Conservation (phyloP, 2,329 filamentous ascomycete species). For the Elsinoe fawcettii region DNA sequence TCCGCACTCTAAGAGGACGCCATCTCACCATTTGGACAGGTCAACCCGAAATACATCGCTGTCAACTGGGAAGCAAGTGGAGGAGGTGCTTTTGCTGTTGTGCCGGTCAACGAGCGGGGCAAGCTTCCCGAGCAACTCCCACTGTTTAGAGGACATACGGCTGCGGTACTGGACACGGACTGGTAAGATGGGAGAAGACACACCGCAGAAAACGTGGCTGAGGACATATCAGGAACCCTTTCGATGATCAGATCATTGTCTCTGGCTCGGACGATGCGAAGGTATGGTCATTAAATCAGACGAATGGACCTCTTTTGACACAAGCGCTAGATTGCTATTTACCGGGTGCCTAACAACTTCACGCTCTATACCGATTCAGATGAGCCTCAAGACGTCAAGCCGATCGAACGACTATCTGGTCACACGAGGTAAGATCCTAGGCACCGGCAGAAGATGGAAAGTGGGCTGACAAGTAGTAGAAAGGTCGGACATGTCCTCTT, state of each 20-base stretch:
- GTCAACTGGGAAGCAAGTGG: slow-evolving; percentile 98
- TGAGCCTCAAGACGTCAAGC: slow-evolving; percentile 71
- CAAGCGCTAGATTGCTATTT: slow-evolving; percentile 64
- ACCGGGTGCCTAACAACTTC: slow-evolving; percentile 87
- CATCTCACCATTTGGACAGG: slow-evolving; percentile 45
- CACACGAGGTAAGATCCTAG: slow-evolving; percentile 63
- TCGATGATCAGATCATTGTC: slow-evolving; percentile 86
- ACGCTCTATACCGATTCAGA: slow-evolving; percentile 76
- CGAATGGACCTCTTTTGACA: background rate
- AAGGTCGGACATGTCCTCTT: slow-evolving; percentile 98
- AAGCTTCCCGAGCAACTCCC: slow-evolving; percentile 89
- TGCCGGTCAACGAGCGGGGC: slow-evolving; percentile 81
- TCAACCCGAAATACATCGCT: slow-evolving; percentile 88
- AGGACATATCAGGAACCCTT: slow-evolving; percentile 66
- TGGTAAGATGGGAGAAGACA: slow-evolving; percentile 50
- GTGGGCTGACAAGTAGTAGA: slow-evolving; percentile 42
- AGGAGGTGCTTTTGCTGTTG: slow-evolving; percentile 92
- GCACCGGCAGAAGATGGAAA: background rate
- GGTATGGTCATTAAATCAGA: slow-evolving; percentile 33
- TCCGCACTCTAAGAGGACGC: background rate
- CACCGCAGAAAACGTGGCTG: slow-evolving; percentile 18
- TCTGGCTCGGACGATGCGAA: slow-evolving; percentile 96
- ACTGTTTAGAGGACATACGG: slow-evolving; percentile 91
- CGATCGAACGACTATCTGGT: slow-evolving; percentile 72
- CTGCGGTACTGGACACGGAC: slow-evolving; percentile 92